Base-by-base conservation (phyloP, 2,329 filamentous ascomycete genomes). In the Calonectria crousiana region DNA sequence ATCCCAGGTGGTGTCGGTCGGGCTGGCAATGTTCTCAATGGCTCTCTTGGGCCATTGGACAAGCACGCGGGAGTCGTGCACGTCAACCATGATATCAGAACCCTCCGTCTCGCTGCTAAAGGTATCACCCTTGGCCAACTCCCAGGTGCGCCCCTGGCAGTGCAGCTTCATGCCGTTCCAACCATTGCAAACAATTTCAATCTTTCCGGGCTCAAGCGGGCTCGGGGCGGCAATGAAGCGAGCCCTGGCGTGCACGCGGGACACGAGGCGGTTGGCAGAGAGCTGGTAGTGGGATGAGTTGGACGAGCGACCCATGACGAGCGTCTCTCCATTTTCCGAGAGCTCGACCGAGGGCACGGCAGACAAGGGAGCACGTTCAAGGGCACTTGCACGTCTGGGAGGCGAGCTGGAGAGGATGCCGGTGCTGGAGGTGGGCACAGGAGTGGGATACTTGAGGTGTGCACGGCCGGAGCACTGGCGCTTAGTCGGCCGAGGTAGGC, bases 141-240 rank as follows among this genome's bases (percentile, higher is more conserved):
- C 95, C 88, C 95, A 96, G 4, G 95, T 94, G 78, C 93, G 92
- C 71, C 95, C 95, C 85, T 96, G 94, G 87, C 95, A 98, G 86
- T 98, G 95, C 78, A 99, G 87, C 87, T 95, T 98, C 78, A 97
- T 89, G 20, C 97, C 97, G 84, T 99, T 99, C 96, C 96, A 98
- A 28, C 97, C 97, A 81, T 94, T 91, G 88, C 97, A 99, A 81
- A 95, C 90, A 80, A 99, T 94, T 84, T 98, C 95, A 60, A 99
- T 91, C 84, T 92, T 93, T 83, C 94, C 95, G 75, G 92, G 89
- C 78, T 95, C 92, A 80, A 95, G 90, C 6, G 90, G 90, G 70
- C 91, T 89, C 26, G 89, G 86, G 16, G 95, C 92, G 28, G 93
- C 90, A 76, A 96, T 91, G 84, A 96, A 99, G 68, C 93, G 91